phyloP scores from a whole-genome alignment of 2,329 filamentous ascomycete genomes.

The Aspergillus costaricaensis region DNA sequence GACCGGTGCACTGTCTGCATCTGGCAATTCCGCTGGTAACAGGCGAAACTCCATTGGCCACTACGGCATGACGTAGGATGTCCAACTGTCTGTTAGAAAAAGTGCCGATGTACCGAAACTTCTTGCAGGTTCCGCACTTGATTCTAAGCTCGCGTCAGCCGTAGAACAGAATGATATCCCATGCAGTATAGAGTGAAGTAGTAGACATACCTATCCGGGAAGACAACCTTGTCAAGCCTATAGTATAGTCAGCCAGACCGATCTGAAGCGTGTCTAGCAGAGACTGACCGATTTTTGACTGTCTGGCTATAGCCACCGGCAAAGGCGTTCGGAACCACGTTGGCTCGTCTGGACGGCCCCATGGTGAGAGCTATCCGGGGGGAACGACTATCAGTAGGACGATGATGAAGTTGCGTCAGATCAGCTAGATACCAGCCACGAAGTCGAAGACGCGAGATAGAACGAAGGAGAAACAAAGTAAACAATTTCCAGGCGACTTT shows the following conservation, averaged over 20 bases:
- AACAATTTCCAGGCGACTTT: too few relatives aligned
- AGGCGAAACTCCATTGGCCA: conserved; percentile 18
- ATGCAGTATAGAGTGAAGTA: not conserved
- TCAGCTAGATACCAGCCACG: too few relatives aligned
- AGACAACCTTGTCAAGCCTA: conserved; percentile 29
- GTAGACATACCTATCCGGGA: conserved; percentile 37
- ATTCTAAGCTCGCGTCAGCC: conserved; percentile 37
- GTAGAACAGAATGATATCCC: not conserved
- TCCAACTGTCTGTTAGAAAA: conserved; percentile 54
- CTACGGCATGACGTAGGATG: conserved; percentile 32
- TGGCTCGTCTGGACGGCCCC: not conserved
- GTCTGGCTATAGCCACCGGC: conserved; percentile 28
- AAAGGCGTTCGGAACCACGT: conserved; percentile 21
- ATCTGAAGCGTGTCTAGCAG: not conserved
- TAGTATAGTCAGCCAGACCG: not conserved
- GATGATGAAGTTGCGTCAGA: too few relatives aligned
- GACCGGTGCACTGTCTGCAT: conserved; percentile 50
- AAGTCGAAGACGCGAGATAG: too few relatives aligned
- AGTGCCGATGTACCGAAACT: conserved; percentile 36
- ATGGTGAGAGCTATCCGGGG: not conserved
- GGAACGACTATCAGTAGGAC: not conserved
- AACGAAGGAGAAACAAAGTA: too few relatives aligned
- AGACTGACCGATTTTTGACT: conserved; percentile 26
- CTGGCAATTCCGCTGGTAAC: conserved; percentile 29
- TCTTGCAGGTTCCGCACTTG: conserved; percentile 51